Evolutionary conservation across 2,329 filamentous ascomycete species (phyloP), one percentile per base, ranked within the genome.

Genomic region (Harringtonia aguacate): DNA sequence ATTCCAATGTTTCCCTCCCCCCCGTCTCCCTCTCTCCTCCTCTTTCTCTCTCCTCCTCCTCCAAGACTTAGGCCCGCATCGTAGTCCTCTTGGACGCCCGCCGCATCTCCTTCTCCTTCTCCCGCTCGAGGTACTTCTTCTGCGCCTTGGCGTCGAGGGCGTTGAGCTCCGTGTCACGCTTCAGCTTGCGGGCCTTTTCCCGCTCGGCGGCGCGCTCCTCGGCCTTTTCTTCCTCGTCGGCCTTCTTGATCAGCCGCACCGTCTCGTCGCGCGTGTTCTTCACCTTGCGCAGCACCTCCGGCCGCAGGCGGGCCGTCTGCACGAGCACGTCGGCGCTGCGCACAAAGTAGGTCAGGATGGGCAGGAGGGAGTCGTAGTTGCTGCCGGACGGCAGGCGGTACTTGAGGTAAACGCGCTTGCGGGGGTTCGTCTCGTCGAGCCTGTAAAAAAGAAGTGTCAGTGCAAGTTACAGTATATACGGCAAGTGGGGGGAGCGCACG

Each of bases 281-380:
- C 53, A 98, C 74, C 71, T 94, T 94, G 62, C 86, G 86, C 61
- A 83, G 68, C 29, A 95, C 88, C 69, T 97, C 86, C 31, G 86
- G 79, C 13, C 92, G 86, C 80, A 95, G 95, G 64, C 86, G 89
- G 12, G 79, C 89, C 22, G 67, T 66, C 45, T 77, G 69, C 45
- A 83, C 87, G 39, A 98, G 82, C 53, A 75, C 69, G 60, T 98
- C 92, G 34, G 87, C 75, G n/a, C 95, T 67, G 51, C 86, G 84
- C 44, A 95, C 64, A 70, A 92, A 94, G 65, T 84, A 80, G 31
- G 75, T 67, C 69, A 95, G 88, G 48, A 97, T 66, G 22, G 86
- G 81, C 18, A 84, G 58, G n/a, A 86, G 77, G 29, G 66, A 61
- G 33, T 71, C 67, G 62, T 86, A 86, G 63, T 73, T 70, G 61